These are phyloP conservation scores for Debaryomyces sp. DNA, from an alignment of 1,139 yeast genomes.

Conservation along the genomic window DNA sequence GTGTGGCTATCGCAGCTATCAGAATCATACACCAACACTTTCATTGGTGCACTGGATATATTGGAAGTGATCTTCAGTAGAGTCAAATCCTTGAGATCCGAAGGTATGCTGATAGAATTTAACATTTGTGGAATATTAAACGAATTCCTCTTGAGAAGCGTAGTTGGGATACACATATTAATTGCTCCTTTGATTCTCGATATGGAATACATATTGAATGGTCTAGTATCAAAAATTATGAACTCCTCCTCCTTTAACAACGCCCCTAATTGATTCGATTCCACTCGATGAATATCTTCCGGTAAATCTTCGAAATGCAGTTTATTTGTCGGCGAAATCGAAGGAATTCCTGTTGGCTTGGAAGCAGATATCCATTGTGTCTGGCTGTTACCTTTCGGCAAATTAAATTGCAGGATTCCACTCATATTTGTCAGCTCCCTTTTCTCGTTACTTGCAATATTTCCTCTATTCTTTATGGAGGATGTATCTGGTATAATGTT, in stretches of 20 bases:
- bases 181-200: conserved; percentile 32
- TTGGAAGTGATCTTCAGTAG: conserved; percentile 12
- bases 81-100: conserved; percentile 19
- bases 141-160: conserved; percentile 40
- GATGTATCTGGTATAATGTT: background rate
- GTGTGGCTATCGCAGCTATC: conserved; percentile 28
- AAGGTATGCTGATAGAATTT: conserved; percentile 29
- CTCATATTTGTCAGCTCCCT: background rate
- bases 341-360: background rate
- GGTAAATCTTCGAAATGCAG: conserved; percentile 14
- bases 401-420: background rate
- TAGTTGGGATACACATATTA: conserved; percentile 46
- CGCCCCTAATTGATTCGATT: conserved; percentile 1
- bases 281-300: conserved; percentile 5
- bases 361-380: background rate
- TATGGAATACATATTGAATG: conserved; percentile 35
- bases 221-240: conserved; percentile 40
- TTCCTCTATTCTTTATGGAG: background rate
- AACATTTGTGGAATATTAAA: conserved; percentile 34
- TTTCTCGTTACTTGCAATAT: background rate
- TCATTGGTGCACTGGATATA: conserved; percentile 20
- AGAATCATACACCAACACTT: conserved; percentile 56
- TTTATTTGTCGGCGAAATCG: conserved; percentile 14
- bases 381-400: background rate
- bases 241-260: conserved; percentile 1